Evolutionary conservation across 2,329 filamentous ascomycete genomes (phyloP), one percentile per base, ranked within the genome.

Genomic region (Penicillium sp.): DNA sequence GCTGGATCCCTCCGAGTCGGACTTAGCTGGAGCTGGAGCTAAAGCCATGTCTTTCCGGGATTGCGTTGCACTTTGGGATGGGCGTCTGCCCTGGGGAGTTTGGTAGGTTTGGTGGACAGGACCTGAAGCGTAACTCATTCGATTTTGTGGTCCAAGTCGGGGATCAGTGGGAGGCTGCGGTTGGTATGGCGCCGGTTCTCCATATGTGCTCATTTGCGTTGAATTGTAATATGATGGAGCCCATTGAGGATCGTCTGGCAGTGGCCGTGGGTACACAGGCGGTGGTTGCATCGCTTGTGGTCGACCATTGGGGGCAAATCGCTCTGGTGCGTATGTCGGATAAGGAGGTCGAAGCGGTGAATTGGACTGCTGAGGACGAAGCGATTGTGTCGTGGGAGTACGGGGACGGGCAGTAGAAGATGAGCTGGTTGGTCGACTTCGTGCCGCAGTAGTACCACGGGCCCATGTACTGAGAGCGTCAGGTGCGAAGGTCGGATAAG

Each of bases 211-310:
- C 51, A 63, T 57, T 23, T 53, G 58, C 62, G 60, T 57, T 2
- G 60, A 41, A 34, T 61, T 62, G 43, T 61, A 67, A 46, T 66
- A 65, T 14, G 78, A 73, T 62, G 70, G 70, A 39, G 68, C 73
- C 76, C 74, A 78, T 45, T 76, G 74, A 1, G 70, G 71, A 58
- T 82, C 81, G 50, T 82, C 78, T 29, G 77, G 76, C 23, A 81
- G 69, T 16, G 77, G 74, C 61, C 74, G 74, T 7, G 64, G 44
- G 43, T 61, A 63, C 30, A 68, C 53, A 23, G 69, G 64, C 9
- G 69, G 71, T 44, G 68, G 68, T 11, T 71, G 71, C 26, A 77
- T 75, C 35, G 68, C 69, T 27, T 72, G 68, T 18, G 70, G 62
- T 35, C 62, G 67, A 39, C 56, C 58, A 32, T 76, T 74, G 2